Percentiles rank a stretch among this genome's conserved stretches.
phyloP scores from a whole-genome alignment of 768 basidiomycete genomes.

The Serendipita sp. region DNA sequence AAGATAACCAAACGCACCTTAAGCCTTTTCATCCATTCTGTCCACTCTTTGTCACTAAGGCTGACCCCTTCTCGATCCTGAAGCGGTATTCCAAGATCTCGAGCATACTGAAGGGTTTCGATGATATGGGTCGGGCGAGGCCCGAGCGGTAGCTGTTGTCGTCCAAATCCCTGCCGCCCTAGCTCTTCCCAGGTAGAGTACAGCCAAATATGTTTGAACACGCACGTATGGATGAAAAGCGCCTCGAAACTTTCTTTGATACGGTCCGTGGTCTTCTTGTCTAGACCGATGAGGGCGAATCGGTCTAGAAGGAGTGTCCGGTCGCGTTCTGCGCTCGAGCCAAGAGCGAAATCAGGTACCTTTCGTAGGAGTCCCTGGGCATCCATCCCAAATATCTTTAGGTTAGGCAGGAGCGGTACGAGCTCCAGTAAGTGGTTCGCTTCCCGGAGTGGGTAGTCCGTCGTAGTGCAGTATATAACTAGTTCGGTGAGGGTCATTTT shows the following conservation, averaged over 20 bases:
- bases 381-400: background rate
- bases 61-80: too few relatives aligned
- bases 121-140: too few relatives aligned
- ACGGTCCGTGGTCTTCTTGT: background rate
- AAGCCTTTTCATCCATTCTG: too few relatives aligned
- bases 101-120: too few relatives aligned
- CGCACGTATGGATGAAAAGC: background rate
- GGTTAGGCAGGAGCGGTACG: background rate
- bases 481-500: background rate
- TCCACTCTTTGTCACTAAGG: too few relatives aligned
- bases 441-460: background rate
- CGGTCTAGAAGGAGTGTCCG: background rate
- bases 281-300: background rate
- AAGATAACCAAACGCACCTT: too few relatives aligned
- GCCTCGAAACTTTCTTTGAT: background rate
- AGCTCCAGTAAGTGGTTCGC: background rate
- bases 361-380: background rate
- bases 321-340: background rate
- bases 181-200: background rate
- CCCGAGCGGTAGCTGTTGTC: background rate
- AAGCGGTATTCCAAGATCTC: too few relatives aligned
- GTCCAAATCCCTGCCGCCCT: background rate
- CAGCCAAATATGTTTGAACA: background rate
- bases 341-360: background rate
- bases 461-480: background rate